phyloP scores from a whole-genome alignment of 192 early-diverging fungal species.

The Pilobolus umbonatus region DNA sequence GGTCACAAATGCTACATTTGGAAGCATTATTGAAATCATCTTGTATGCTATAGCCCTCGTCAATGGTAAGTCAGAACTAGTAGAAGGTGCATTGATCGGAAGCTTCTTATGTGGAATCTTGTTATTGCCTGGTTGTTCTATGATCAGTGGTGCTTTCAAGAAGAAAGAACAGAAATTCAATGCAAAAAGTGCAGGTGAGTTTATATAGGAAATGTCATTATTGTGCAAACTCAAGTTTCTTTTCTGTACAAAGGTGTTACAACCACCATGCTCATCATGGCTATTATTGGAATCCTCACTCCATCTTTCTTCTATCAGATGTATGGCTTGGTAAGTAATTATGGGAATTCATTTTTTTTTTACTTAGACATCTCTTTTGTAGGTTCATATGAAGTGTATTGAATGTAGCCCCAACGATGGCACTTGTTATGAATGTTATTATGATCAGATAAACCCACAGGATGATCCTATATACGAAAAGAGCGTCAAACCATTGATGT shows the following conservation, averaged over 20 bases:
- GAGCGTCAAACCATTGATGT: conserved; percentile 81
- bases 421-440: conserved; percentile 61
- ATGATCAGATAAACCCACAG: conserved; percentile 57
- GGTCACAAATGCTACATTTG: conserved; percentile 97
- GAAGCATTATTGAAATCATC: conserved; percentile 93
- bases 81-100: conserved; percentile 91
- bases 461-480: conserved; percentile 77
- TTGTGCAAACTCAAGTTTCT: background rate
- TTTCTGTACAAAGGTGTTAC: conserved; percentile 64
- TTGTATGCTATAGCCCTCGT: conserved; percentile 87
- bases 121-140: conserved; percentile 88
- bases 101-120: conserved; percentile 86
- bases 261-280: conserved; percentile 91
- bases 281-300: conserved; percentile 86
- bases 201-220: background rate
- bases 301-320: conserved; percentile 94
- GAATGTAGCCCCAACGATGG: conserved; percentile 34
- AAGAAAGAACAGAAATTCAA: conserved; percentile 94
- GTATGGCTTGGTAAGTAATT: conserved; percentile 60
- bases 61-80: conserved; percentile 79
- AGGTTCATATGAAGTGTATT: conserved; percentile 55
- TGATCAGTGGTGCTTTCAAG: conserved; percentile 89
- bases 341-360: background rate
- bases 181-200: conserved; percentile 77
- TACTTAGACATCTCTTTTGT: background rate